A percentile compares a stretch with the other conserved stretches of the same genome.
Evolutionary conservation across 1,284 basidiomycete genomes (phyloP).

Genomic region (Vanrija sp.): DNA sequence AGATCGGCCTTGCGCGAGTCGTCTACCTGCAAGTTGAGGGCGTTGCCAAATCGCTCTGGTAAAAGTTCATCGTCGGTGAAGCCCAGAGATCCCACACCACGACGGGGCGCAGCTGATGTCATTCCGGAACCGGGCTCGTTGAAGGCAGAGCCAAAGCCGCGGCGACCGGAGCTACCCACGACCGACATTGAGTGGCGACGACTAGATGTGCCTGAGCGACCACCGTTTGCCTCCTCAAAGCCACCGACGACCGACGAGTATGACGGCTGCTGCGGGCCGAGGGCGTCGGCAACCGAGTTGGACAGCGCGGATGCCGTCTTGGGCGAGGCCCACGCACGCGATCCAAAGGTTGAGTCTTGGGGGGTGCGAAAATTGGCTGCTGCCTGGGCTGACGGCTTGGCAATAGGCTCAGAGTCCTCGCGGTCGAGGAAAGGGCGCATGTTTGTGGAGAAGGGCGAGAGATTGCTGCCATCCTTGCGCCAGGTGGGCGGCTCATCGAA

Average conservation of each 20-base stretch:
- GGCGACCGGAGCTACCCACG: conserved; percentile 51
- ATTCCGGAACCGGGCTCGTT: conserved; percentile 54
- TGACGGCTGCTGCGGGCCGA: conserved; percentile 18
- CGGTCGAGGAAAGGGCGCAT: conserved; percentile 19
- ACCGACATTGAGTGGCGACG: conserved; percentile 80
- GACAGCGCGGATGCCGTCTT: conserved; percentile 25
- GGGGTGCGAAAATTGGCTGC: conserved; percentile 22
- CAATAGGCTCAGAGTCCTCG: background rate
- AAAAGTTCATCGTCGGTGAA: conserved; percentile 73
- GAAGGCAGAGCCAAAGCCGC: conserved; percentile 37
- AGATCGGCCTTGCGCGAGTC: conserved; percentile 31
- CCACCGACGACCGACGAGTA: conserved; percentile 30
- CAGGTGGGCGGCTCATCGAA: conserved; percentile 23
- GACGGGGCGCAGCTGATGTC: conserved; percentile 59
- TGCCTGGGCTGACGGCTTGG: conserved; percentile 2
- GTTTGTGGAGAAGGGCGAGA: conserved; percentile 41
- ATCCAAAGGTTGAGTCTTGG: conserved; percentile 23
- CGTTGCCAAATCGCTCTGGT: conserved; percentile 59
- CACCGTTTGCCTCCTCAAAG: conserved; percentile 29
- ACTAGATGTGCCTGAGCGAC: conserved; percentile 64
- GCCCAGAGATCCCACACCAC: conserved; percentile 35
- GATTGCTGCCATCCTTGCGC: conserved; percentile 35
- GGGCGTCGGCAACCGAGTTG: conserved; percentile 29
- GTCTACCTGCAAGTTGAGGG: conserved; percentile 60
- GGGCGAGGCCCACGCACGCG: conserved; percentile 22